Evolutionary conservation across 805 yeast species (phyloP).

Genomic region (Wickerhamomyces silvicola): DNA sequence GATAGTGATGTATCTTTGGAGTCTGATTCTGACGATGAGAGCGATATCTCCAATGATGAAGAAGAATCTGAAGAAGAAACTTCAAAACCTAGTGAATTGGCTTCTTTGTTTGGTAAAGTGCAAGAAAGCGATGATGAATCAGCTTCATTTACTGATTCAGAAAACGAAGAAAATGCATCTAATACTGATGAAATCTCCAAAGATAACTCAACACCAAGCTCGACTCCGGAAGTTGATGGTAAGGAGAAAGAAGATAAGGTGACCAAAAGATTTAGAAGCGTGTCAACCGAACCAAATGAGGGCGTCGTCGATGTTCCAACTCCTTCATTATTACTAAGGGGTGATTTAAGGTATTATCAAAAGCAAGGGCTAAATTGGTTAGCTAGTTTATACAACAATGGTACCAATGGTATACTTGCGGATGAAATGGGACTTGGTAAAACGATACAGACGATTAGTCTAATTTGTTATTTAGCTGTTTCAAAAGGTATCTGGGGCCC

Average conservation of each 20-base stretch:
- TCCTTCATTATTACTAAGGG: conserved; percentile 67
- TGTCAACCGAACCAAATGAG: conserved; percentile 19
- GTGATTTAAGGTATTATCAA: conserved; percentile 83
- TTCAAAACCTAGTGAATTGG: conserved; percentile 24
- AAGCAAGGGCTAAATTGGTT: conserved; percentile 97
- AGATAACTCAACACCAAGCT: conserved; percentile 25
- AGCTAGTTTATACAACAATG: conserved; percentile 85
- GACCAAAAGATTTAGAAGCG: conserved; percentile 4
- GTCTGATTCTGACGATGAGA: conserved; percentile 20
- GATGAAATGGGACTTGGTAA: conserved; percentile 99
- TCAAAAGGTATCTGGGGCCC: conserved; percentile 97
- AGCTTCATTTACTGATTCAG: conserved; percentile 22
- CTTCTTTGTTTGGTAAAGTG: conserved; percentile 31
- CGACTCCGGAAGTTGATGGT: conserved; percentile 29
- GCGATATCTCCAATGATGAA: conserved; percentile 19
- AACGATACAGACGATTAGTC: conserved; percentile 90
- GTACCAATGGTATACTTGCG: conserved; percentile 94
- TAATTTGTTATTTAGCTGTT: conserved; percentile 84
- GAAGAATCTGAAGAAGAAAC: conserved; percentile 13
- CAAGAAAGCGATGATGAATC: conserved; percentile 32
- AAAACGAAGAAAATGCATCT: conserved; percentile 11
- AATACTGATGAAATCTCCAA: conserved; percentile 13
- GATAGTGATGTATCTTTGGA: conserved; percentile 27
- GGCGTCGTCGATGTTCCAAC: conserved; percentile 66
- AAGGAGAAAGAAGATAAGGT: conserved; percentile 2